Evolutionary conservation across 148 eudicot species (phyloP).

Genomic region (Dysphania ambrosioides): DNA sequence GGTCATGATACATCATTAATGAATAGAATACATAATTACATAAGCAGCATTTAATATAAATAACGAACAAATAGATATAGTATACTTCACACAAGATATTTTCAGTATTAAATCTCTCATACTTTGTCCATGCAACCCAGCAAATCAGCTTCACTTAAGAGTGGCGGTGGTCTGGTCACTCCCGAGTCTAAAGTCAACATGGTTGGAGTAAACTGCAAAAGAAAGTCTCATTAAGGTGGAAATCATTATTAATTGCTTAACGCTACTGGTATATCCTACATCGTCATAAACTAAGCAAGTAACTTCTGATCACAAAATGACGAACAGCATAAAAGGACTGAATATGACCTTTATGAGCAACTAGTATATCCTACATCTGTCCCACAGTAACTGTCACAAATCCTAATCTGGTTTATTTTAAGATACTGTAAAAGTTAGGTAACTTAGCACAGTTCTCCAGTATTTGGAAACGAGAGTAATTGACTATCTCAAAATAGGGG

Average conservation of each 20-base stretch:
- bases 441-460: too few species aligned
- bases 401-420: neutral
- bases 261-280: neutral
- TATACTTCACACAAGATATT: neutral
- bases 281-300: neutral
- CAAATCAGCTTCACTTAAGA: constrained; percentile 94
- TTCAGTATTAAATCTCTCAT: constrained; percentile 23
- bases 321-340: neutral
- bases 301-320: neutral
- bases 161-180: constrained; percentile 88
- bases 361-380: neutral
- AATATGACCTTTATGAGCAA: neutral
- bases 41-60: neutral
- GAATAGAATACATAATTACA: neutral
- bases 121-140: constrained; percentile 91
- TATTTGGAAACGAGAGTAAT: too few species aligned
- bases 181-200: constrained; percentile 87
- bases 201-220: constrained; percentile 71
- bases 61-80: neutral
- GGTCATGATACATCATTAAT: neutral
- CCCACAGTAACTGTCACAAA: neutral
- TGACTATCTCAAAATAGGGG: too few species aligned
- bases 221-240: constrained; percentile 1
- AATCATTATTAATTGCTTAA: neutral
- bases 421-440: too few species aligned